Evolutionary conservation across 2,329 filamentous ascomycete genomes (phyloP).

Genomic region (Blastomyces emzantsi): DNA sequence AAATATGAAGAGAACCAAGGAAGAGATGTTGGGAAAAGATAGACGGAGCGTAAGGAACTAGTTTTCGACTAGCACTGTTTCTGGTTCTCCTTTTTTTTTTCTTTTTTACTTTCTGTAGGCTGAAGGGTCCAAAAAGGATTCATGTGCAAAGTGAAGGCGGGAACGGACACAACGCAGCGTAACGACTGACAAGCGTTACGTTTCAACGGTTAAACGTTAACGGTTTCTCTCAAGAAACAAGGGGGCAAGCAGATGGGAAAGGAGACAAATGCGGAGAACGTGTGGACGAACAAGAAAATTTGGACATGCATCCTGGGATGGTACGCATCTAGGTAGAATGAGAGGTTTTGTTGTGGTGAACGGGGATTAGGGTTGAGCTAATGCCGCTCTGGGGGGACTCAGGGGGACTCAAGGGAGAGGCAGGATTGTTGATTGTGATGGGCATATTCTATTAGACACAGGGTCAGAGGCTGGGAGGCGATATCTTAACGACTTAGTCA

Average conservation of each 20-base stretch:
- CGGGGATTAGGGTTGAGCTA: background rate
- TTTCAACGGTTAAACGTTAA: background rate
- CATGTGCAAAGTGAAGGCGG: background rate
- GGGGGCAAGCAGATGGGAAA: background rate
- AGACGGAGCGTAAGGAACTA: background rate
- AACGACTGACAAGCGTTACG: background rate
- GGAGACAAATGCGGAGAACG: background rate
- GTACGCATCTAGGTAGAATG: background rate
- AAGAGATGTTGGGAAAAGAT: background rate
- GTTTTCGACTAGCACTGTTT: background rate
- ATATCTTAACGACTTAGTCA: background rate
- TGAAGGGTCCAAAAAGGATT: background rate
- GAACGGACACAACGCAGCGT: background rate
- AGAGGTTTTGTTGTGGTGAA: background rate
- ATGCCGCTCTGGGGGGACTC: background rate
- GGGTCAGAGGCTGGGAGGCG: background rate
- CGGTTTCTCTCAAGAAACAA: background rate
- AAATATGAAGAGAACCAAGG: background rate
- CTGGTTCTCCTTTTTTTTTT: background rate
- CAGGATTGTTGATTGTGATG: background rate
- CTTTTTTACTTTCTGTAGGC: background rate
- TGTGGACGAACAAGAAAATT: background rate
- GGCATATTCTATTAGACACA: background rate
- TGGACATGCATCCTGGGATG: background rate
- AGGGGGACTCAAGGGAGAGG: background rate